Base-by-base conservation (phyloP, 179 eudicot species). In the Amaranthus tricolor region DNA sequence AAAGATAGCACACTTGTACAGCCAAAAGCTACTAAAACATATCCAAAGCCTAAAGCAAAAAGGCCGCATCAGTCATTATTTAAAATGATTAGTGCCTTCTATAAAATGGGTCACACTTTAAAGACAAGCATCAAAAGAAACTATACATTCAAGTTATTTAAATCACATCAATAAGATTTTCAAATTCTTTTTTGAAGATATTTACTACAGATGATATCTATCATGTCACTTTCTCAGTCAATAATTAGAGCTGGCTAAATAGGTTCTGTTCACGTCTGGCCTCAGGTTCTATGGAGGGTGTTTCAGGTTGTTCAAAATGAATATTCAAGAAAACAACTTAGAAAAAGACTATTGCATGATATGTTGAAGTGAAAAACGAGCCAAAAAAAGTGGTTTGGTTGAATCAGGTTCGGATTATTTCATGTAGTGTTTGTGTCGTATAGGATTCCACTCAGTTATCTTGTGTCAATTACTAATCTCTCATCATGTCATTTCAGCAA, bases 21-120 rank as follows among this genome's bases (percentile, higher is more conserved):
- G 47, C 53, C 67, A 74, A 70, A 70, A 63, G 73, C 56, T 66
- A 68, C 47, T 63, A 45, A 53, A 69, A 75, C 78, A 69, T 60
- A 75, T 49, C 67, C 54, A 56, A 24, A 58, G 54, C 52, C 19
- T 55, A 60, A 68, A 43, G 14, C 50, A 61, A 43, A 21, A 67
- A 75, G 19, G 61, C 20, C 21, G 48, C 13, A 21, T 5, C 55
- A 11, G 20, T 65, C 4, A 72, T 51, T 44, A 63, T 57, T 43
- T 57, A 59, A 57, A 51, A 67, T 61, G 65, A 71, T n/a, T 68
- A 56, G 17, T 6, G 56, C 68, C 44, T 74, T 73, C 51, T 31
- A 51, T 68, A 47, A 13, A 48, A 59, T 66, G 73, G 64, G 73
- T 45, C 77, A 20, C 6, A 73, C 49, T 16, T 31, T 45, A 51